Percentiles rank a stretch among this genome's conserved stretches.
phyloP scores from a whole-genome alignment of 345 rosid genomes.

The Durio zibethinus region DNA sequence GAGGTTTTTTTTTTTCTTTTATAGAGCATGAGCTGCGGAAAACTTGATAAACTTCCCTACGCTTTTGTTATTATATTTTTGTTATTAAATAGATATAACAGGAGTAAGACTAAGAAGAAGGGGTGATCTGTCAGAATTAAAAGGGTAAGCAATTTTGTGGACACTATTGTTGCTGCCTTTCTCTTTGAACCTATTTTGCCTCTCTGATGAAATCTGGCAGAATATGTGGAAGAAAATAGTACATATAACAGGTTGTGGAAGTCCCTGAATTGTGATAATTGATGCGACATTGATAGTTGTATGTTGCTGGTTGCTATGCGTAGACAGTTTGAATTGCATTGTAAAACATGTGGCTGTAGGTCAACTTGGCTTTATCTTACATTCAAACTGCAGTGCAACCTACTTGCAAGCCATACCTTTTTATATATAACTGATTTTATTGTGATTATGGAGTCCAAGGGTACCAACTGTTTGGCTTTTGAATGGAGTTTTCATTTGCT shows the following conservation, averaged over 20 bases:
- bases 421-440: not conserved
- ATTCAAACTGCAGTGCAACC: not conserved
- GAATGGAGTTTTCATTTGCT: not conserved
- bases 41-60: not conserved
- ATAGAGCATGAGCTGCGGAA: not conserved
- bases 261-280: not conserved
- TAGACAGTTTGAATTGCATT: not conserved
- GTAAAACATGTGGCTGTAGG: not conserved
- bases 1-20: not conserved
- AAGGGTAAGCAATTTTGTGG: not conserved
- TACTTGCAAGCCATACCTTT: not conserved
- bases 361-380: not conserved
- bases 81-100: not conserved
- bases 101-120: not conserved
- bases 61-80: slow-evolving; percentile 3
- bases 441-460: not conserved
- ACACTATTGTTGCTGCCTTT: not conserved
- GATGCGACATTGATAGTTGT: not conserved
- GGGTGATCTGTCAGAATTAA: not conserved
- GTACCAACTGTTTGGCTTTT: not conserved
- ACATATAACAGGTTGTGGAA: not conserved
- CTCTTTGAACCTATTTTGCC: not conserved
- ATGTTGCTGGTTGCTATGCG: not conserved
- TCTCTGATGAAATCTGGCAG: not conserved
- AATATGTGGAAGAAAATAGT: not conserved